Evolutionary conservation across 2,329 filamentous ascomycete genomes (phyloP), one percentile per base, ranked within the genome.

Genomic region (Neonectria neomacrospora): DNA sequence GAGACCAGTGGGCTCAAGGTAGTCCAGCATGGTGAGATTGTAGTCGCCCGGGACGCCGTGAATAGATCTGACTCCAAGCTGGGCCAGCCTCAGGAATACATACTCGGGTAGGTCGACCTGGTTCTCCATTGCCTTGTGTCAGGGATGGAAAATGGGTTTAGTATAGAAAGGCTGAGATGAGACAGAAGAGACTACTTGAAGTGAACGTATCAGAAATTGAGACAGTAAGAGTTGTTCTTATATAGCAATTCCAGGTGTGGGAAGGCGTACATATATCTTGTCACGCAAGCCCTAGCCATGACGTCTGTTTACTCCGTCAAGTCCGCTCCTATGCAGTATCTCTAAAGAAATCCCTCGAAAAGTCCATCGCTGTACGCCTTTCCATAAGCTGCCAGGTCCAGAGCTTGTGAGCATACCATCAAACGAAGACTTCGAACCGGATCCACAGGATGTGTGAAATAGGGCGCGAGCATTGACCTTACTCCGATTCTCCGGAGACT

Each of bases 31-130:
- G 0, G 69, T 73, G 5, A 80, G 75, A 37, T 79, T 80, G 70
- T 75, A 81, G 65, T 80, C 79, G 48, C 80, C 80, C 1, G 81
- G 81, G 1, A 86, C 80, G 12, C 85, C 84, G 61, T 84, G 82
- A 51, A 90, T 75, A 7, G 86, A 86, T 28, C 81, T 78, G 23
- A 90, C 81, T 37, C 87, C 87, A 11, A 90, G 78, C 70, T 90
- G 83, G 64, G 82, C 78, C 14, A 90, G 79, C 48, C 88, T 80
- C 34, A 78, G 82, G 71, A 89, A 90, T 68, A 91, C 82, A 67
- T 90, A 90, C 12, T 60, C 61, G 16, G 51, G 52, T 3, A 62
- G 16, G 32, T 56, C 44, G n/a, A 61, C n/a, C 11, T 54, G n/a
- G 10, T 22, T 26, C 9, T 37, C 16, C 53, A 44, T 53, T 5